phyloP scores from a whole-genome alignment of 2,329 filamentous ascomycete genomes.

The Trichoderma atrobrunneum region DNA sequence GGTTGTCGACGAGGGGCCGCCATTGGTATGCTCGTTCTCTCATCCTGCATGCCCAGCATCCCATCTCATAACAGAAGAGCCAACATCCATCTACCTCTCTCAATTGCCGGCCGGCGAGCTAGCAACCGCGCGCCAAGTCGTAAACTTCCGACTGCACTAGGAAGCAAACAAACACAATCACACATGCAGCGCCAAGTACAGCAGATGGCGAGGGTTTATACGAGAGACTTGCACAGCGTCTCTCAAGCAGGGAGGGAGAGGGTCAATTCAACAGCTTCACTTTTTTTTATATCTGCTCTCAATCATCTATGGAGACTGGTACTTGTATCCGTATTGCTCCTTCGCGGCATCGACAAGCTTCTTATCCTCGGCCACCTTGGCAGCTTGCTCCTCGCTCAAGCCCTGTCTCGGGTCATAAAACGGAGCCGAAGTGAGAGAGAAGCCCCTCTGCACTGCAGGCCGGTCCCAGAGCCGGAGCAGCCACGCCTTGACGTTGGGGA shows the following conservation, averaged over 20 bases:
- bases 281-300: neutral
- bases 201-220: neutral
- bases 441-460: constrained; percentile 68
- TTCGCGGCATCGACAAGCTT: constrained; percentile 40
- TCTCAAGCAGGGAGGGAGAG: neutral
- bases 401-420: constrained; percentile 17
- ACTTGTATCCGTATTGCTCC: constrained; percentile 49
- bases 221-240: neutral
- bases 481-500: constrained; percentile 72
- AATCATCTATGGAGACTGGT: constrained; percentile 37
- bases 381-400: constrained; percentile 24
- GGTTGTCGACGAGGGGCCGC: too few species aligned
- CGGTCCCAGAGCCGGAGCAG: constrained; percentile 65
- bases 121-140: neutral
- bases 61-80: neutral
- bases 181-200: neutral
- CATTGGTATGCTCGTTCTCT: too few species aligned
- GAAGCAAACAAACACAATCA: neutral
- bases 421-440: constrained; percentile 63
- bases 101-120: neutral
- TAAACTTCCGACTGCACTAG: neutral
- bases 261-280: neutral
- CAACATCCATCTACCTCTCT: neutral
- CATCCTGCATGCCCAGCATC: neutral
- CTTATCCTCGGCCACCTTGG: constrained; percentile 28